Percentiles rank a stretch among this genome's conserved stretches.
phyloP scores from a whole-genome alignment of 2,329 filamentous ascomycete genomes.

The Neonectria punicea region DNA sequence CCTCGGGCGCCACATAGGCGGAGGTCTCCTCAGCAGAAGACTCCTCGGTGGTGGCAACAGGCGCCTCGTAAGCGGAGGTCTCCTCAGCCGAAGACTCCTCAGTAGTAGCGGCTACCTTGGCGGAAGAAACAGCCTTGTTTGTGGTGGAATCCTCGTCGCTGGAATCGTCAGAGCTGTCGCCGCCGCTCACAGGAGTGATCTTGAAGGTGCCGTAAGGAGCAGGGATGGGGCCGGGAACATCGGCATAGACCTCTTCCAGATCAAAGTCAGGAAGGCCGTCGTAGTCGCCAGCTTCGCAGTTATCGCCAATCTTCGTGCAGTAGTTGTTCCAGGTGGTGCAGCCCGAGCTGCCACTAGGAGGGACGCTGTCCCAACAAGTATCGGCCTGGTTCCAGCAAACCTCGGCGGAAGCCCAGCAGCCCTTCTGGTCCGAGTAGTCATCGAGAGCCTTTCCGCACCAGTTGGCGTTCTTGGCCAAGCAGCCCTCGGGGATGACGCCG shows the following conservation, averaged over 20 bases:
- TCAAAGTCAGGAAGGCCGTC: conserved; percentile 59
- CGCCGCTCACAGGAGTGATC: conserved; percentile 27
- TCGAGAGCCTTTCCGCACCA: conserved; percentile 75
- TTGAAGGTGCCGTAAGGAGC: conserved; percentile 42
- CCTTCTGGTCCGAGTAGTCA: conserved; percentile 62
- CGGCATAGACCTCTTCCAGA: conserved; percentile 47
- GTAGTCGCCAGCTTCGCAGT: conserved; percentile 56
- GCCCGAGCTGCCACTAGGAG: conserved; percentile 67
- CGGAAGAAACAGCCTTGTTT: conserved; percentile 19
- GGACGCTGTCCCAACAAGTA: conserved; percentile 68
- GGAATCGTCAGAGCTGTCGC: conserved; percentile 23
- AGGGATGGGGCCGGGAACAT: conserved; percentile 49
- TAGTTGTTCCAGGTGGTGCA: conserved; percentile 72
- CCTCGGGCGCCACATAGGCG: conserved; percentile 19
- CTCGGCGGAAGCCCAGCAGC: conserved; percentile 68
- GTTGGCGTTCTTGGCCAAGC: conserved; percentile 74
- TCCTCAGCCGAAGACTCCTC: conserved; percentile 10
- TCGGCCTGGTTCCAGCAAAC: conserved; percentile 69
- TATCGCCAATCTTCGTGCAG: conserved; percentile 61
- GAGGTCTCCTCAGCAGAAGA: conserved; percentile 25
- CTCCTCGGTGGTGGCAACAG: conserved; percentile 14
- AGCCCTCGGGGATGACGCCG: conserved; percentile 65
- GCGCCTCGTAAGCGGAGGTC: conserved; percentile 1
- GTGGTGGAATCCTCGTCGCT: conserved; percentile 19
- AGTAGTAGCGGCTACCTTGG: conserved; percentile 20